Evolutionary conservation across 805 yeast genomes (phyloP).

Genomic region (Starmerella stigmatis): DNA sequence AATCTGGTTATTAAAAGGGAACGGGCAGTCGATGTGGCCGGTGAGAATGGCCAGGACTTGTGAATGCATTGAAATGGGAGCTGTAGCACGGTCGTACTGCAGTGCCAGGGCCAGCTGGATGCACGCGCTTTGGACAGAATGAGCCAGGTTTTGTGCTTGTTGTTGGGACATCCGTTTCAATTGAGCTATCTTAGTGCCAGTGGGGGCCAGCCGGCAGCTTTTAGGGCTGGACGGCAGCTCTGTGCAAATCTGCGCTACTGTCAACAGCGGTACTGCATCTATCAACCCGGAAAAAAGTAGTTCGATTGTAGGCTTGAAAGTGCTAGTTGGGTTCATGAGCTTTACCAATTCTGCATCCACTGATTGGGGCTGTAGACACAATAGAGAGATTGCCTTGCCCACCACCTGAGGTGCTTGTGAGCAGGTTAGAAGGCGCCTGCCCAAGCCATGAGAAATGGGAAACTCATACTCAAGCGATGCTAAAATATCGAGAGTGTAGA

Average conservation of each 20-base stretch:
- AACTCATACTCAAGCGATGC: slow-evolving; percentile 5
- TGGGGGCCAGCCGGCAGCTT: slow-evolving; percentile 3
- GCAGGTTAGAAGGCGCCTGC: slow-evolving; percentile 10
- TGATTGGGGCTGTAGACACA: slow-evolving; percentile 10
- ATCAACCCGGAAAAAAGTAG: slow-evolving; percentile 17
- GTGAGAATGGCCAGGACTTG: background rate
- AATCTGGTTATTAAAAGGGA: background rate
- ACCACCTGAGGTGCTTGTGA: slow-evolving; percentile 11
- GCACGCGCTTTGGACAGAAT: slow-evolving; percentile 2
- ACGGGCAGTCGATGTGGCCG: slow-evolving; percentile 2
- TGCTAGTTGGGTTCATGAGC: slow-evolving; percentile 3
- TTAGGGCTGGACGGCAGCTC: background rate
- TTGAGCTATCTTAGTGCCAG: background rate
- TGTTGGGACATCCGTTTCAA: background rate
- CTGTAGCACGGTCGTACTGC: background rate
- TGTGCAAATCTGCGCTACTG: slow-evolving; percentile 5
- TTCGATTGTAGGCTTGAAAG: slow-evolving; percentile 11
- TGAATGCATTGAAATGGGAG: background rate
- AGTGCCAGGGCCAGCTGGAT: slow-evolving; percentile 6
- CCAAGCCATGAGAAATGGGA: slow-evolving; percentile 13
- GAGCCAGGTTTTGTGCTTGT: background rate
- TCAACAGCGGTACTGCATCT: slow-evolving; percentile 8
- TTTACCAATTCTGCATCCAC: slow-evolving; percentile 2
- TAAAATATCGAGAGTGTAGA: slow-evolving; percentile 18
- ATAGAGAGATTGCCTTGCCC: slow-evolving; percentile 9